phyloP scores from a whole-genome alignment of 495 filamentous ascomycete genomes.

The Apiosordaria backusii region DNA sequence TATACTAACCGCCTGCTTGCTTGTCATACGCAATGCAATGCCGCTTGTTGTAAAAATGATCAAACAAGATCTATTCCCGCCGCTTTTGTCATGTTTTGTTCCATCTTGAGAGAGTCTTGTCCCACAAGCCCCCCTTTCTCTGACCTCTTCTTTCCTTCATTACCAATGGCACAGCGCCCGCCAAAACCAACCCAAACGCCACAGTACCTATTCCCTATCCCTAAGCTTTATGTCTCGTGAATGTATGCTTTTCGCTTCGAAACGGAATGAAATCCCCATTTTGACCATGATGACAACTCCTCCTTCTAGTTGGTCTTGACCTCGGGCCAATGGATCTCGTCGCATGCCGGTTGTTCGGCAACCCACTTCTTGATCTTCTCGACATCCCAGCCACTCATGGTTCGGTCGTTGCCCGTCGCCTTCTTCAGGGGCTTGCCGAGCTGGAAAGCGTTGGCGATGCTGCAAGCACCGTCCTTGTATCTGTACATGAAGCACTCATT shows the following conservation, averaged over 20 bases:
- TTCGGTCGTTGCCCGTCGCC: slow-evolving; percentile 14
- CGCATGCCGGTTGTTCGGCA: slow-evolving; percentile 27
- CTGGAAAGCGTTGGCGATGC: slow-evolving; percentile 27
- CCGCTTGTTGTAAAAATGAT: not conserved
- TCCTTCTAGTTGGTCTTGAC: slow-evolving; percentile 8
- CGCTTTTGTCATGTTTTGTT: not conserved
- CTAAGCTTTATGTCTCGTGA: not conserved
- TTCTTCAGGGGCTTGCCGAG: slow-evolving; percentile 34
- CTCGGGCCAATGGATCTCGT: slow-evolving; percentile 34
- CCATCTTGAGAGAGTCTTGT: not conserved
- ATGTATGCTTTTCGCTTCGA: not conserved
- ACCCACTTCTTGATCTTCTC: slow-evolving; percentile 35
- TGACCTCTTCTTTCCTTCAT: not conserved
- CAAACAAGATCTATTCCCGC: not conserved
- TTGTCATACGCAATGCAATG: not conserved
- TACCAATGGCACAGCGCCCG: not conserved
- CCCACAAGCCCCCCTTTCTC: not conserved
- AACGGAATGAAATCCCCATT: not conserved
- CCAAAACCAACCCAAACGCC: not conserved
- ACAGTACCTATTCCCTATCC: not conserved
- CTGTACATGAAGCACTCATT: slow-evolving; percentile 40
- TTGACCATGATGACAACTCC: not conserved
- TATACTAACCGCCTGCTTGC: not conserved
- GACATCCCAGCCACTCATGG: slow-evolving; percentile 39
- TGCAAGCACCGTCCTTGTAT: slow-evolving; percentile 34